Conservation (phyloP, 2,329 filamentous ascomycete genomes). For the Apiospora saccharicola region DNA sequence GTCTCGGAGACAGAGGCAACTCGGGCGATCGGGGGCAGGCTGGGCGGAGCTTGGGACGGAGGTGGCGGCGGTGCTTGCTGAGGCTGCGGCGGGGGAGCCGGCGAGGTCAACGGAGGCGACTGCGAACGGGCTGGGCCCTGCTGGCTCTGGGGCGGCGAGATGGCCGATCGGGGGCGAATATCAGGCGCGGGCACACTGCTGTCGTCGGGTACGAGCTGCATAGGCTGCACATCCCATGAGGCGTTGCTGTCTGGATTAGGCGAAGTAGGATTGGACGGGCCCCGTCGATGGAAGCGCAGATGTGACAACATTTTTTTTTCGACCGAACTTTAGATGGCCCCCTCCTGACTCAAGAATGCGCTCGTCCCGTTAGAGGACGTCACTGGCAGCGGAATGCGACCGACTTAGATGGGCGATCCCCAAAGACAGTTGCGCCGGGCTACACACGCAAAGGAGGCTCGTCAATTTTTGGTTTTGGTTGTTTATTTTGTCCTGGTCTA, state of each 20-base stretch:
- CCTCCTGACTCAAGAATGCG: slow-evolving; percentile 20
- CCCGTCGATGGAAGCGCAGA: slow-evolving; percentile 66
- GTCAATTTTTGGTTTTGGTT: not conserved
- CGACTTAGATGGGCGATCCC: not conserved
- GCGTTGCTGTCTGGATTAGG: slow-evolving; percentile 56
- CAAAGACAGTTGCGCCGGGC: not conserved
- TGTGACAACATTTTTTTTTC: slow-evolving; percentile 55
- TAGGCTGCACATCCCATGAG: slow-evolving; percentile 50
- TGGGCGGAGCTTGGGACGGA: slow-evolving; percentile 16
- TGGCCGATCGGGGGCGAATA: slow-evolving; percentile 44
- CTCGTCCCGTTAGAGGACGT: slow-evolving; percentile 10
- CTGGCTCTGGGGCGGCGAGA: slow-evolving; percentile 38
- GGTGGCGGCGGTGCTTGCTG: slow-evolving; percentile 40
- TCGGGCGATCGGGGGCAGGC: slow-evolving; percentile 48
- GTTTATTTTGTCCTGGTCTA: not conserved
- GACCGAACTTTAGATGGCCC: slow-evolving; percentile 4
- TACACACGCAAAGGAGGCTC: no score
- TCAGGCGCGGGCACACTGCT: slow-evolving; percentile 54
- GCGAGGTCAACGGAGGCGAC: slow-evolving; percentile 45
- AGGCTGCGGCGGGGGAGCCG: slow-evolving; percentile 45
- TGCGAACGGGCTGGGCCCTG: slow-evolving; percentile 44
- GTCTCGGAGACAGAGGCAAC: slow-evolving; percentile 35
- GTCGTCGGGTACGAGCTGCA: slow-evolving; percentile 52
- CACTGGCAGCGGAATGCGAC: not conserved
- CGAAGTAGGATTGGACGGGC: slow-evolving; percentile 62